phyloP scores from a whole-genome alignment of 805 yeast genomes.

The Candida schatavii region DNA sequence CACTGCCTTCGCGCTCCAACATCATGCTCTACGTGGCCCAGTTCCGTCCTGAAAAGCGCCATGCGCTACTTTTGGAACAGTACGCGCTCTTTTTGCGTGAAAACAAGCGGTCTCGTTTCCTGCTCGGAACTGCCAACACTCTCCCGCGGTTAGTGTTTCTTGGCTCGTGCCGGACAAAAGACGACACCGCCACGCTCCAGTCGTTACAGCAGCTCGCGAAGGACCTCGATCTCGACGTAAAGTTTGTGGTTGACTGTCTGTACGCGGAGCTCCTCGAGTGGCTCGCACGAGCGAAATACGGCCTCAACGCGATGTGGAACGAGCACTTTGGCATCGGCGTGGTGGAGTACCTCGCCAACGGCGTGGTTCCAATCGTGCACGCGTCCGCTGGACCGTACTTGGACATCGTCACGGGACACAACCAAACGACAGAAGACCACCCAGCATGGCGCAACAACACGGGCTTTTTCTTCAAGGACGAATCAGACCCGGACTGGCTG shows the following conservation, averaged over 20 bases:
- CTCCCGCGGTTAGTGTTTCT: slow-evolving; percentile 65
- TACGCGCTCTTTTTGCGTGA: slow-evolving; percentile 52
- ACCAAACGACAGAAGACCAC: slow-evolving; percentile 9
- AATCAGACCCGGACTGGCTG: slow-evolving; percentile 66
- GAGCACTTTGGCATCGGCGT: slow-evolving; percentile 98
- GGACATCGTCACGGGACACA: slow-evolving; percentile 64
- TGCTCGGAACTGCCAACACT: slow-evolving; percentile 11
- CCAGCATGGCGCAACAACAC: slow-evolving; percentile 42
- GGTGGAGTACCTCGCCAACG: slow-evolving; percentile 86
- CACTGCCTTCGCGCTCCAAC: slow-evolving; percentile 5
- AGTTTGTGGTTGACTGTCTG: slow-evolving; percentile 71
- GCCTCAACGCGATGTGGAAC: slow-evolving; percentile 98
- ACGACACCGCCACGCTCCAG: slow-evolving; percentile 61
- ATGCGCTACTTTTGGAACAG: slow-evolving; percentile 62
- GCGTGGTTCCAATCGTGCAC: slow-evolving; percentile 85
- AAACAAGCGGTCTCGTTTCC: slow-evolving; percentile 8
- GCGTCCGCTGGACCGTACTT: slow-evolving; percentile 93
- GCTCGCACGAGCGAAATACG: slow-evolving; percentile 60
- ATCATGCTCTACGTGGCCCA: slow-evolving; percentile 74
- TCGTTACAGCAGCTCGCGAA: slow-evolving; percentile 41
- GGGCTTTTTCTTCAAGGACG: slow-evolving; percentile 78
- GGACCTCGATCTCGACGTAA: slow-evolving; percentile 35
- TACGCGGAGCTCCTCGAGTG: slow-evolving; percentile 58
- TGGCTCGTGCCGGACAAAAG: slow-evolving; percentile 77
- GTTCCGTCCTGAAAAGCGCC: slow-evolving; percentile 94